phyloP scores from a whole-genome alignment of 352 stramenopile species.

The Albugo laibachii region DNA sequence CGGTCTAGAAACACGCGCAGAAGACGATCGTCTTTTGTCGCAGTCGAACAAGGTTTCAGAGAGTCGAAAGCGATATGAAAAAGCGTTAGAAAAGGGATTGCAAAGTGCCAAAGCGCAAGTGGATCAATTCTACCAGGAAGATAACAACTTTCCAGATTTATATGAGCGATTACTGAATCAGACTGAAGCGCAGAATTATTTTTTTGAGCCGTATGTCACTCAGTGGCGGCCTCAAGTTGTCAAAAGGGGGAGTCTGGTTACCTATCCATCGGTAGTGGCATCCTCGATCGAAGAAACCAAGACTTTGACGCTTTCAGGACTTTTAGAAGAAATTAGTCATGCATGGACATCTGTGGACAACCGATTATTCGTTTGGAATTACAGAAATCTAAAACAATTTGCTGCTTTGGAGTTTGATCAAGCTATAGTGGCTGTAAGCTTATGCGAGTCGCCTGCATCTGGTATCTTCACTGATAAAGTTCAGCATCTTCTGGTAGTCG shows the following conservation, averaged over 20 bases:
- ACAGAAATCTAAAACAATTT: slow-evolving; percentile 58
- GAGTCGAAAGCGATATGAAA: too few species aligned
- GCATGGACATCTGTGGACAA: slow-evolving; percentile 92
- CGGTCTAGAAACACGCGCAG: too few species aligned
- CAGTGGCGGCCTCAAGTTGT: slow-evolving; percentile 64
- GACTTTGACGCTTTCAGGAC: slow-evolving; percentile 74
- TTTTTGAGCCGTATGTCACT: slow-evolving; percentile 66
- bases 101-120: slow-evolving; percentile 49
- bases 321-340: slow-evolving; percentile 79
- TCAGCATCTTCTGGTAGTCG: slow-evolving; percentile 87
- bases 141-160: slow-evolving; percentile 60
- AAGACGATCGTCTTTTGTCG: too few species aligned
- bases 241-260: slow-evolving; percentile 50
- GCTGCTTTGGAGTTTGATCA: slow-evolving; percentile 83
- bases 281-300: slow-evolving; percentile 46
- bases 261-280: slow-evolving; percentile 42
- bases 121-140: slow-evolving; percentile 45
- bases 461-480: slow-evolving; percentile 89
- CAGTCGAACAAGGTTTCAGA: too few species aligned
- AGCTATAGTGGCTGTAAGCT: slow-evolving; percentile 81
- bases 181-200: slow-evolving; percentile 79
- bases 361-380: slow-evolving; percentile 90
- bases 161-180: slow-evolving; percentile 60
- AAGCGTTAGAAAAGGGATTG: slow-evolving; percentile 19
- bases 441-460: slow-evolving; percentile 62